Percentiles rank a stretch among this genome's conserved stretches.
phyloP scores from a whole-genome alignment of 331 rosid genomes.

The Acacia concinna region DNA sequence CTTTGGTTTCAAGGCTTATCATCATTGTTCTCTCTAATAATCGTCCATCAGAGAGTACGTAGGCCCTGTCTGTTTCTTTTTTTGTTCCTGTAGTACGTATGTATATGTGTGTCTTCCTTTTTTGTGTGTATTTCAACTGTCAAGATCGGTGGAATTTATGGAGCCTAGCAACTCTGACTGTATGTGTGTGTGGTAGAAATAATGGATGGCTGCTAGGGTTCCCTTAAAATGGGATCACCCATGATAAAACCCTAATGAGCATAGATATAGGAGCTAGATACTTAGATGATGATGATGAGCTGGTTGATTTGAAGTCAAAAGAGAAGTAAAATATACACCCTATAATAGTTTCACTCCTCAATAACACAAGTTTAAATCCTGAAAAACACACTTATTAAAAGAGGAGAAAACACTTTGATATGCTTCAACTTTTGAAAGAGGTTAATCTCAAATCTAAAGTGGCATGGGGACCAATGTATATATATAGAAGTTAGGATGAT shows the following conservation, averaged over 20 bases:
- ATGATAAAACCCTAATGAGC: not conserved
- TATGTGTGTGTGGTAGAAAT: not conserved
- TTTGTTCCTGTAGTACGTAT: not conserved
- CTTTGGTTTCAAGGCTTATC: slow-evolving; percentile 23
- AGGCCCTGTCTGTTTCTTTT: slow-evolving; percentile 3
- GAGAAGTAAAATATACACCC: not conserved
- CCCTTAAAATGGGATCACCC: not conserved
- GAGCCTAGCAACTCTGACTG: not conserved
- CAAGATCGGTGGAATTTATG: not conserved
- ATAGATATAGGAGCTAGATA: not conserved
- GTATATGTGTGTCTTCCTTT: not conserved
- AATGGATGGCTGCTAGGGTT: not conserved
- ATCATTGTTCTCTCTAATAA: slow-evolving; percentile 6
- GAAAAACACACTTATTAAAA: no score
- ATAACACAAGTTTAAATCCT: no score
- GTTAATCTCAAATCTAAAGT: no score
- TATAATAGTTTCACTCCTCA: no score
- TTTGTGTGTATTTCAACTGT: not conserved
- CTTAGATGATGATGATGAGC: slow-evolving; percentile 39
- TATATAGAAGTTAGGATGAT: not conserved
- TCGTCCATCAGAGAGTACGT: not conserved
- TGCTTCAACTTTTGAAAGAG: no score
- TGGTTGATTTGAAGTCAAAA: slow-evolving; percentile 55
- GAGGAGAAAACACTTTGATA: no score
- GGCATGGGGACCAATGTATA: not conserved